Evolutionary conservation across 805 yeast genomes (phyloP).

Genomic region (Myxozyma mucilagina): DNA sequence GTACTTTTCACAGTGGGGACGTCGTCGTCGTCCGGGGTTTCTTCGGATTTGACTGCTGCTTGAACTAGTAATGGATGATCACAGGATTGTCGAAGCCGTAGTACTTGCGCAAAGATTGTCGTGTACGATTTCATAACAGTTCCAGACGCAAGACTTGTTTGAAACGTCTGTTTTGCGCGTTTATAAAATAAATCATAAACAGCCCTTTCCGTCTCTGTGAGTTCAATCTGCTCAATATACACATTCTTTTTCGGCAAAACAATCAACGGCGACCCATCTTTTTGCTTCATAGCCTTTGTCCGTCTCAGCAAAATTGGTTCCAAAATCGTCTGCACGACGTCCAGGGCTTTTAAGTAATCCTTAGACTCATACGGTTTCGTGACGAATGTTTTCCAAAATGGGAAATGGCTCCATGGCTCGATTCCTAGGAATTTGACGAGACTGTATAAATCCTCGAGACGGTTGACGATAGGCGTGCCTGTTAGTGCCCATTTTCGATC

Average conservation of each 20-base stretch:
- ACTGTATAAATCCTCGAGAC: slow-evolving; percentile 83
- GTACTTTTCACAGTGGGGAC: slow-evolving; percentile 5
- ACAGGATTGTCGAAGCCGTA: slow-evolving; percentile 83
- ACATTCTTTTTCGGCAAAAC: slow-evolving; percentile 76
- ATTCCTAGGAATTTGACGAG: slow-evolving; percentile 69
- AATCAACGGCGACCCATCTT: slow-evolving; percentile 71
- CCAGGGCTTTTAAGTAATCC: slow-evolving; percentile 69
- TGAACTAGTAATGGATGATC: slow-evolving; percentile 75
- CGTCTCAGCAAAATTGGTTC: slow-evolving; percentile 82
- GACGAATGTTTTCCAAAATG: slow-evolving; percentile 85
- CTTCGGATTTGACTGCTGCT: slow-evolving; percentile 45
- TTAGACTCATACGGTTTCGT: slow-evolving; percentile 79
- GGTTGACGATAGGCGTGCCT: slow-evolving; percentile 89
- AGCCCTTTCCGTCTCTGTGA: slow-evolving; percentile 63
- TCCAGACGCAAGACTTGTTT: slow-evolving; percentile 46
- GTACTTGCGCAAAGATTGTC: slow-evolving; percentile 75
- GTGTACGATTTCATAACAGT: slow-evolving; percentile 71
- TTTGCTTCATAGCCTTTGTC: slow-evolving; percentile 79
- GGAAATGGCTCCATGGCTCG: slow-evolving; percentile 87
- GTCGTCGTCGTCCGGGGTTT: slow-evolving; percentile 40
- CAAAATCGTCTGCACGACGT: slow-evolving; percentile 78
- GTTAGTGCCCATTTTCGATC: slow-evolving; percentile 80
- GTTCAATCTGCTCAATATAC: slow-evolving; percentile 62
- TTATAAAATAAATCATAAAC: slow-evolving; percentile 69
- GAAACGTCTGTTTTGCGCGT: slow-evolving; percentile 55